Conservation (phyloP, 768 basidiomycete species). For the Hemileccinum impolitum region DNA sequence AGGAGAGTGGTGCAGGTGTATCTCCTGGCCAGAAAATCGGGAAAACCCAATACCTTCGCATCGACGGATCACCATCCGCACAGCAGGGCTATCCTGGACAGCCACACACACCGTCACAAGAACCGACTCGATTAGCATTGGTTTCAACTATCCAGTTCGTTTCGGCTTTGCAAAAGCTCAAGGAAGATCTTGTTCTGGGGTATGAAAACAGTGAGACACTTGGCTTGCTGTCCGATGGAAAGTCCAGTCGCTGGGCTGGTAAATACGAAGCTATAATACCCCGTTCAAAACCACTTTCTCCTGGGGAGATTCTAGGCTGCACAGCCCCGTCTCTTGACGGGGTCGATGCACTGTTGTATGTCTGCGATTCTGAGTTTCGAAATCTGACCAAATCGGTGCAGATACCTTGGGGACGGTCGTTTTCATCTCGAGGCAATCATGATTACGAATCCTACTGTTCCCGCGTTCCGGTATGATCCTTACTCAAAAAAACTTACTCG, state of each 20-base stretch:
- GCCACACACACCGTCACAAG: constrained; percentile 13
- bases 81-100: constrained; percentile 10
- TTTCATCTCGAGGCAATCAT: constrained; percentile 99
- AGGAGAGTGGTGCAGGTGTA: constrained; percentile 45
- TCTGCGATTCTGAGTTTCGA: constrained; percentile 6
- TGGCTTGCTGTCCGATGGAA: constrained; percentile 1
- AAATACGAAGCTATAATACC: constrained; percentile 77
- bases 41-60: constrained; percentile 44
- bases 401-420: constrained; percentile 96
- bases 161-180: constrained; percentile 82
- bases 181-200: constrained; percentile 65
- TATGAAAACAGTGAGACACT: constrained; percentile 13
- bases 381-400: constrained; percentile 30
- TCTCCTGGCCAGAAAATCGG: constrained; percentile 44
- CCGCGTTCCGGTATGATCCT: constrained; percentile 97
- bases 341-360: constrained; percentile 90
- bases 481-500: constrained; percentile 96
- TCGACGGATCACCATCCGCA: not conserved
- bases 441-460: constrained; percentile 96
- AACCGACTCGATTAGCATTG: constrained; percentile 73
- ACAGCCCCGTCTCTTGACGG: constrained; percentile 81
- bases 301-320: constrained; percentile 96
- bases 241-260: constrained; percentile 45
- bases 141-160: constrained; percentile 99
- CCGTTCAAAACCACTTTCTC: constrained; percentile 86